Conservation (phyloP, 2,329 filamentous ascomycete genomes). For the Beauveria sp. region DNA sequence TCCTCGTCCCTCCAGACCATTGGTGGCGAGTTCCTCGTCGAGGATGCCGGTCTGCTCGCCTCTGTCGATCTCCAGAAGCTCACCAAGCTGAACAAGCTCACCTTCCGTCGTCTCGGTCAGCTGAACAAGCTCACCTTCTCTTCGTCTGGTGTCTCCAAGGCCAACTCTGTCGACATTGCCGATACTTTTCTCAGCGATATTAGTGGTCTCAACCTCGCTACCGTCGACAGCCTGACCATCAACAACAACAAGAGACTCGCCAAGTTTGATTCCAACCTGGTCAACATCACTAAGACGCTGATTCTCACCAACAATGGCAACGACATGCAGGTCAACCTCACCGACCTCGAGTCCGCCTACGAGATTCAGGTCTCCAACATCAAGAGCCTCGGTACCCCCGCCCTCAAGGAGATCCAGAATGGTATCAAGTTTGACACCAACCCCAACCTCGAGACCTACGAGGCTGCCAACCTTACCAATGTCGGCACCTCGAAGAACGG, state of each 20-base stretch:
- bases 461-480: constrained; percentile 62
- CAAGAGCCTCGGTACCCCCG: constrained; percentile 64
- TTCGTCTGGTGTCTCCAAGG: constrained; percentile 53
- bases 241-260: constrained; percentile 84
- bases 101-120: constrained; percentile 63
- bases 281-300: constrained; percentile 63
- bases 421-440: constrained; percentile 82
- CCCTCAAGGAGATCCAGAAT: constrained; percentile 64
- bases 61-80: constrained; percentile 61
- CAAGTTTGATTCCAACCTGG: constrained; percentile 67
- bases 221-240: constrained; percentile 68
- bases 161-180: constrained; percentile 63
- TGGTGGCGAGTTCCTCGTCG: constrained; percentile 60
- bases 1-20: constrained; percentile 58
- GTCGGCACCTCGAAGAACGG: constrained; percentile 37
- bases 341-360: constrained; percentile 59
- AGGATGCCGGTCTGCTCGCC: constrained; percentile 60
- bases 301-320: constrained; percentile 75
- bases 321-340: constrained; percentile 63
- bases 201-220: constrained; percentile 70
- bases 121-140: constrained; percentile 44
- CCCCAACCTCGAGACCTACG: constrained; percentile 51
- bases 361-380: constrained; percentile 61
- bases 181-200: constrained; percentile 80
- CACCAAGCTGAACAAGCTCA: constrained; percentile 55